phyloP scores from a whole-genome alignment of 371 early-diverging fungal species.

The Lichtheimia ramosa region DNA sequence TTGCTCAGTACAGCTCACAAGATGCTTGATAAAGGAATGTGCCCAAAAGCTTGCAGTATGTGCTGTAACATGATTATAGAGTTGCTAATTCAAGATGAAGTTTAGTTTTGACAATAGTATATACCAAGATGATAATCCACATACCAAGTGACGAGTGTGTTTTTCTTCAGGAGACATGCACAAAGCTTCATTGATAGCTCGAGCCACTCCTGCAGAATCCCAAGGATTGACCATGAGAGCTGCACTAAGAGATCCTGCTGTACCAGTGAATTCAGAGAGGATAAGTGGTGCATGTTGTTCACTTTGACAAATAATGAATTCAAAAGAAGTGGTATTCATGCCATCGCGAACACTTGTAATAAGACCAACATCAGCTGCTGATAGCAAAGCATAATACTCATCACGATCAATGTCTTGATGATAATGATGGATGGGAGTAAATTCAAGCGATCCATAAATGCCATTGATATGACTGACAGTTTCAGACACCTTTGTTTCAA shows the following conservation, averaged over 20 bases:
- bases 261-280: conserved; percentile 98
- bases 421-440: conserved; percentile 92
- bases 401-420: conserved; percentile 92
- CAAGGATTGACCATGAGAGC: conserved; percentile 96
- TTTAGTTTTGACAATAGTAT: conserved; percentile 60
- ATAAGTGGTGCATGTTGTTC: conserved; percentile 90
- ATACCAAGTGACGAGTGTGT: conserved; percentile 33
- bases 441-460: conserved; percentile 92
- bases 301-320: conserved; percentile 97
- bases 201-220: conserved; percentile 92
- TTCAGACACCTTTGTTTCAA: conserved; percentile 87
- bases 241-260: conserved; percentile 90
- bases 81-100: conserved; percentile 48
- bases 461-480: conserved; percentile 93
- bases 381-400: conserved; percentile 95
- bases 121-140: neutral
- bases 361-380: conserved; percentile 92
- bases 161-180: conserved; percentile 74
- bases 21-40: conserved; percentile 68
- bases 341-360: conserved; percentile 98
- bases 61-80: conserved; percentile 80
- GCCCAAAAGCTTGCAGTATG: conserved; percentile 96
- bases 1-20: conserved; percentile 32
- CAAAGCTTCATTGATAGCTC: conserved; percentile 87
- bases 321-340: conserved; percentile 98